phyloP scores from a whole-genome alignment of 257 asterid species.

The Paraleonurus japonicus region DNA sequence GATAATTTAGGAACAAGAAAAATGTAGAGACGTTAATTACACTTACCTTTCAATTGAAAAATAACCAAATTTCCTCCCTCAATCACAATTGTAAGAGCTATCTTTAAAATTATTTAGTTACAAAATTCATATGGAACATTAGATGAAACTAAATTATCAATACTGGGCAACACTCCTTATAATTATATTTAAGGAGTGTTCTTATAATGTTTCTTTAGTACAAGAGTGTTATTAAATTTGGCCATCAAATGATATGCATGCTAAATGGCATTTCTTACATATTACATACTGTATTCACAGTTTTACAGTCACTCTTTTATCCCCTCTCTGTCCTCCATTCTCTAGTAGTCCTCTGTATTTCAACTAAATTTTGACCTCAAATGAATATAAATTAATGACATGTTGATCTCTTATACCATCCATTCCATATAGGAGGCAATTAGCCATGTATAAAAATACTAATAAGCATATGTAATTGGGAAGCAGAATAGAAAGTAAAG shows the following conservation, averaged over 20 bases:
- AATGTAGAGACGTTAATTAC: not conserved
- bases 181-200: not conserved
- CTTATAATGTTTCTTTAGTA: not conserved
- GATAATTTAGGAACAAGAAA: constrained; percentile 6
- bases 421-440: constrained; percentile 13
- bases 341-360: not conserved
- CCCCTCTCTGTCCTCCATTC: not conserved
- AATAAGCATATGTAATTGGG: constrained; percentile 10
- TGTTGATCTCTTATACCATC: too few relatives aligned
- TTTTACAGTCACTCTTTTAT: not conserved
- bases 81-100: not conserved
- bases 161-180: not conserved
- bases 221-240: not conserved
- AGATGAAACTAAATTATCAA: not conserved
- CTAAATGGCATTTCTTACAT: not conserved
- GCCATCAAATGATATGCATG: not conserved
- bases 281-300: not conserved
- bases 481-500: constrained; percentile 10
- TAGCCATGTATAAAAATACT: not conserved
- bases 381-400: not conserved
- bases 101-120: not conserved
- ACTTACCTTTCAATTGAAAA: not conserved
- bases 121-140: not conserved
- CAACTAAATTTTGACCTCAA: not conserved
- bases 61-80: constrained; percentile 8